Conservation (phyloP, 2,329 filamentous ascomycete species). For the Fusarium coicis region DNA sequence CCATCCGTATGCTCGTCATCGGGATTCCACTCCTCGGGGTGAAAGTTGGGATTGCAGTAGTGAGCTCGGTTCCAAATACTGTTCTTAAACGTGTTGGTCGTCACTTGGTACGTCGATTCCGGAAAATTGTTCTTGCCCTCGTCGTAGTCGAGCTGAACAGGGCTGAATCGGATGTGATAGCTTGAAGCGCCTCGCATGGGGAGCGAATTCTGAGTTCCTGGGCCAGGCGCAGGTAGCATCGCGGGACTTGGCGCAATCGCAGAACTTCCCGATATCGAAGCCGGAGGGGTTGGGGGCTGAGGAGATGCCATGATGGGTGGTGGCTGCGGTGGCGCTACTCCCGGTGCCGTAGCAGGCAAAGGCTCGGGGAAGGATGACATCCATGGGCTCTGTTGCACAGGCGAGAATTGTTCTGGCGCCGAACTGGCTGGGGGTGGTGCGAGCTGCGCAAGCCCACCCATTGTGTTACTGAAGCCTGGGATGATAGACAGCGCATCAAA, state of each 20-base stretch:
- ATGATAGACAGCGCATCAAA: constrained; percentile 59
- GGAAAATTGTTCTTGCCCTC: constrained; percentile 56
- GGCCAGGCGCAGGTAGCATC: constrained; percentile 34
- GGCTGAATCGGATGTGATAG: constrained; percentile 62
- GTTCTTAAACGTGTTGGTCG: constrained; percentile 72
- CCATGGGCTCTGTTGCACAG: constrained; percentile 53
- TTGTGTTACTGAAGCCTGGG: constrained; percentile 53
- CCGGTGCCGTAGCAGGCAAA: constrained; percentile 35
- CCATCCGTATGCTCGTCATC: constrained; percentile 52
- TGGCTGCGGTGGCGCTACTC: constrained; percentile 37
- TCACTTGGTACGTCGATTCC: constrained; percentile 59
- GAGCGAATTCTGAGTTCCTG: constrained; percentile 24
- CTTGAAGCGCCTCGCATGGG: constrained; percentile 29
- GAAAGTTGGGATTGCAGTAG: constrained; percentile 70
- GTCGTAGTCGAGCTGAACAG: constrained; percentile 58
- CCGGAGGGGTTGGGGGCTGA: constrained; percentile 45
- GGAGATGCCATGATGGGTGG: constrained; percentile 48
- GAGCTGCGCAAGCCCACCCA: constrained; percentile 49
- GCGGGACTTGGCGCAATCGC: constrained; percentile 29
- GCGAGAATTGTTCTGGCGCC: constrained; percentile 47
- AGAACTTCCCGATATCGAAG: constrained; percentile 46
- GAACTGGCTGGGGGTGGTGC: constrained; percentile 47
- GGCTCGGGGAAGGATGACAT: constrained; percentile 47
- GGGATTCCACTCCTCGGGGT: constrained; percentile 57
- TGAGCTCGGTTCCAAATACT: constrained; percentile 75